These are phyloP conservation scores for Auricularia cornea DNA, from an alignment of 768 basidiomycete genomes.

Conservation along the genomic window DNA sequence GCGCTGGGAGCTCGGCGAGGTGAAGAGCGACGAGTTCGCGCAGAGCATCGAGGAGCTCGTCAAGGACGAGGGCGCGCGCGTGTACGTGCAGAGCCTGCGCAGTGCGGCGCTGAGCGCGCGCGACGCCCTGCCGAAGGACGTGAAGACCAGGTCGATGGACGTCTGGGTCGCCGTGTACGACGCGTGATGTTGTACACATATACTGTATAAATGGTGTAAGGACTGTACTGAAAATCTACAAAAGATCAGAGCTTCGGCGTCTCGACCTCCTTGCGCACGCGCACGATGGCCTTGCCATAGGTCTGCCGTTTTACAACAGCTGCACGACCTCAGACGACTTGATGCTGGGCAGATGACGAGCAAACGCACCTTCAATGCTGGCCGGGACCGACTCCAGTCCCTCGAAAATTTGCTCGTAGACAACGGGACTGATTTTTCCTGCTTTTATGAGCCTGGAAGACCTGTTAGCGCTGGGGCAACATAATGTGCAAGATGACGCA, in stretches of 20 bases:
- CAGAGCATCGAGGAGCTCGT: constrained; percentile 18
- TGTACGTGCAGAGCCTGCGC: constrained; percentile 23
- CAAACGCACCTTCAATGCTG: not conserved
- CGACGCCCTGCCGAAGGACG: constrained; percentile 5
- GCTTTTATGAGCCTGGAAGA: constrained; percentile 55
- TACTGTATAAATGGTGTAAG: too few species aligned
- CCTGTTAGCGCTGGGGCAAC: too few species aligned
- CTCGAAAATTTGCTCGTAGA: constrained; percentile 60
- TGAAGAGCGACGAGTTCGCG: constrained; percentile 15
- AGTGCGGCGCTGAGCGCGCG: constrained; percentile 18
- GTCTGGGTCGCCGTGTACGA: constrained; percentile 22
- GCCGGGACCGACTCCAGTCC: constrained; percentile 37
- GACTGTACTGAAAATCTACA: too few species aligned
- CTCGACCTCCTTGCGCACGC: too few species aligned
- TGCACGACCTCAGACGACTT: too few species aligned
- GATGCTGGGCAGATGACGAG: too few species aligned
- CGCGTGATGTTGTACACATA: not conserved
- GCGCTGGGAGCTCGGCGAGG: constrained; percentile 26
- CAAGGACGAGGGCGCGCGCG: constrained; percentile 25
- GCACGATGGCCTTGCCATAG: constrained; percentile 69
- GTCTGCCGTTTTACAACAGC: constrained; percentile 79
- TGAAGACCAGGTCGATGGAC: constrained; percentile 22
- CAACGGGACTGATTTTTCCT: constrained; percentile 56
- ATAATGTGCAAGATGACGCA: too few species aligned
- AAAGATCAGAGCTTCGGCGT: too few species aligned